Evolutionary conservation across 495 filamentous ascomycete species (phyloP), one percentile per base, ranked within the genome.

Genomic region (Neurospora tetrasperma): DNA sequence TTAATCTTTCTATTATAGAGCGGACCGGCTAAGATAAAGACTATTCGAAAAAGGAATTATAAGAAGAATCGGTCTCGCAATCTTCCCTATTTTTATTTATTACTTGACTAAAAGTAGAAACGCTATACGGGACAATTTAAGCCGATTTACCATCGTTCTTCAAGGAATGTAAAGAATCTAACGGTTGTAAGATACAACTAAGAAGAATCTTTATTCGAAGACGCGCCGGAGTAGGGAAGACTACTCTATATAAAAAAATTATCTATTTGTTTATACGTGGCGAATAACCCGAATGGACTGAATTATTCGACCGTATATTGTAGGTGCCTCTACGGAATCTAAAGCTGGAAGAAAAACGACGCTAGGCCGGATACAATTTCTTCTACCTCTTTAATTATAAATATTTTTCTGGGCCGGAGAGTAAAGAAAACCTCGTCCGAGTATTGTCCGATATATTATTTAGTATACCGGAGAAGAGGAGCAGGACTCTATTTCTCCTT

Each of bases 281-380:
- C 42, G 42, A 40, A 44, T 59, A 69, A 12, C 42, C 42, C 3
- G 14, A 69, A 16, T 83, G 80, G 81, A 69, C 46, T 0, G 70
- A 76, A 2, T 18, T 76, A 11, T 84, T 82, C 72, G 80, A 84
- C 73, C 77, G 79, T 31, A 48, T 83, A 11, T 73, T 84, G 74
- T 84, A 80, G 82, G 74, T 84, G 20, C 82, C 82, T 62, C 78
- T 76, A 40, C 77, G 78, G 66, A 75, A 74, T 40, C 66, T 79
- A 75, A 74, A 79, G 71, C 69, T 76, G 75, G 62, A 79, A 74
- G 73, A 72, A 46, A 71, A 71, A 41, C 69, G 48, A 11, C 69
- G 42, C 42, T 12, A 48, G 27, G 39, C 73, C 10, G 48, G 20
- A 75, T 76, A 76, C 16, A 71, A 77, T 66, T 38, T 79, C 16